A percentile compares a stretch with the other conserved stretches of the same genome.
phyloP scores from a whole-genome alignment of 31 red algal species.

The Endocladia muricata region DNA sequence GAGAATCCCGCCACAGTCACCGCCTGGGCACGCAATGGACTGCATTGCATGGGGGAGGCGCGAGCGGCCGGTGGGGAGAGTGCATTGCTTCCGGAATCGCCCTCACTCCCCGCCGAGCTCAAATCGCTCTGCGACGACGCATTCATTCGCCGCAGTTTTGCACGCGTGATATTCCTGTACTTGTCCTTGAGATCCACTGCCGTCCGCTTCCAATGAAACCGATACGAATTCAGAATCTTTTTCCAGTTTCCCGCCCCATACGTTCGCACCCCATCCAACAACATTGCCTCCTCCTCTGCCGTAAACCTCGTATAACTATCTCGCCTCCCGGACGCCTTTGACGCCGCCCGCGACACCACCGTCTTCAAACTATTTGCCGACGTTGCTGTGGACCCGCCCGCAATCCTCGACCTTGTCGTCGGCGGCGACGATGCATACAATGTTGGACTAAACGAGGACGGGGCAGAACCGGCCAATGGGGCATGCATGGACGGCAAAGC shows the following conservation, averaged over 20 bases:
- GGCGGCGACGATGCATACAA: too few species aligned
- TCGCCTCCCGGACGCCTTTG: conserved; percentile 40
- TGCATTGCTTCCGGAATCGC: not conserved
- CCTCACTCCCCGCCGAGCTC: conserved; percentile 6
- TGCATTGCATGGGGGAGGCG: not conserved
- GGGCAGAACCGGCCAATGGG: too few species aligned
- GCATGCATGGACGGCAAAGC: too few species aligned
- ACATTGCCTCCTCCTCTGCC: conserved; percentile 71
- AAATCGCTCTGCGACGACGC: conserved; percentile 13
- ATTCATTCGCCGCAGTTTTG: conserved; percentile 46
- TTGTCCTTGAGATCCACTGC: conserved; percentile 85
- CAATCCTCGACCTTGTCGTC: too few species aligned
- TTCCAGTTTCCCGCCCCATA: conserved; percentile 84
- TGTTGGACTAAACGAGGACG: too few species aligned
- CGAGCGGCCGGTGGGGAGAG: not conserved
- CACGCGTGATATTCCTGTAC: conserved; percentile 75
- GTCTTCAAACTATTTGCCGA: too few species aligned
- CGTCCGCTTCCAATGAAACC: conserved; percentile 70
- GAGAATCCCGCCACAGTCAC: not conserved
- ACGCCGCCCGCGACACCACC: too few species aligned
- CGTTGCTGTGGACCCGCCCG: too few species aligned
- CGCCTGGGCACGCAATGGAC: not conserved
- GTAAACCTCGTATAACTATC: conserved; percentile 84
- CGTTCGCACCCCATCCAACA: conserved; percentile 69
- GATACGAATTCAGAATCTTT: conserved; percentile 64